Evolutionary conservation across 257 asterid genomes (phyloP).

Genomic region (Plantago ovata): DNA sequence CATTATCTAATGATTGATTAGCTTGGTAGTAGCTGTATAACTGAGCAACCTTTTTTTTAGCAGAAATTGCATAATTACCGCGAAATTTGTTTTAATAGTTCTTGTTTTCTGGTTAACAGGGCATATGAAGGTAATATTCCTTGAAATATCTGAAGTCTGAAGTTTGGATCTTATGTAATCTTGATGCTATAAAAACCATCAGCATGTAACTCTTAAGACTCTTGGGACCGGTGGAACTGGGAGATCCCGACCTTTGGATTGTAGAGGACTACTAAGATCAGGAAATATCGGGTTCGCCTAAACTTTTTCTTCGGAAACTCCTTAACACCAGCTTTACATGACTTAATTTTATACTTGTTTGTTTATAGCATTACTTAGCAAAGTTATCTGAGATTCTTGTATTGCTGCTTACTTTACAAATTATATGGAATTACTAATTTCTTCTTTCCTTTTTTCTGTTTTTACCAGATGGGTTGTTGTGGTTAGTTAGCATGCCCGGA

Average conservation of each 20-base stretch:
- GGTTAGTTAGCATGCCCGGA: constrained; percentile 52
- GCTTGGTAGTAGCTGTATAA: constrained; percentile 3
- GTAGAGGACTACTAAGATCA: background rate
- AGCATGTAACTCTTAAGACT: background rate
- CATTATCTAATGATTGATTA: constrained; percentile 34
- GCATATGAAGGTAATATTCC: background rate
- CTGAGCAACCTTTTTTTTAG: constrained; percentile 1
- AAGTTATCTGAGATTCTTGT: constrained; percentile 10
- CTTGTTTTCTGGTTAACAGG: background rate
- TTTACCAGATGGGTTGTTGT: constrained; percentile 17
- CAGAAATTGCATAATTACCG: background rate
- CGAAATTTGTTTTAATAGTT: background rate
- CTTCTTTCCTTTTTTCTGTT: no score
- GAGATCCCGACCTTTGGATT: background rate
- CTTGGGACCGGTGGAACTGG: no score
- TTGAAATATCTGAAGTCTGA: background rate
- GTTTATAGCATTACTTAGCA: background rate
- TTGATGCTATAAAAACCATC: background rate
- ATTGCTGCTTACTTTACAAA: constrained; percentile 1
- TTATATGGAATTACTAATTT: background rate
- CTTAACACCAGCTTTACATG: constrained; percentile 42
- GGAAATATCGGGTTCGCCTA: background rate
- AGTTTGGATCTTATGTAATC: background rate
- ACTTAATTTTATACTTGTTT: constrained; percentile 17
- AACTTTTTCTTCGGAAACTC: background rate